These are phyloP conservation scores for Backusella morwellensis DNA, from an alignment of 192 early-diverging fungal species.

Conservation along the genomic window DNA sequence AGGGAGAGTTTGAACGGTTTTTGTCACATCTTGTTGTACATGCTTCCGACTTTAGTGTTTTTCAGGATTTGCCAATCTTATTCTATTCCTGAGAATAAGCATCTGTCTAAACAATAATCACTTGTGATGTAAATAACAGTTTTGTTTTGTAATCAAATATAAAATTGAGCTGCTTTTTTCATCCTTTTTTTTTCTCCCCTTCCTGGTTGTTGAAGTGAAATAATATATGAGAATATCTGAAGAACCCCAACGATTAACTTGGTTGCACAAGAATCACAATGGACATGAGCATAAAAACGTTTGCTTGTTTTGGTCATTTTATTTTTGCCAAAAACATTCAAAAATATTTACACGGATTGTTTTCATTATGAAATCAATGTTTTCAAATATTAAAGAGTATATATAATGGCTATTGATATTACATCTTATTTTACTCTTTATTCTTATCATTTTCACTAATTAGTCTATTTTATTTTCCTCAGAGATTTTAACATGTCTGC, in stretches of 20 bases:
- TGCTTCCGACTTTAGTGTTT: neutral
- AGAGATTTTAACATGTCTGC: too few relatives aligned
- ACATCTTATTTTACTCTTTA: too few relatives aligned
- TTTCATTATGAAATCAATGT: neutral
- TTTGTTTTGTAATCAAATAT: neutral
- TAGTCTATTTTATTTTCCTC: too few relatives aligned
- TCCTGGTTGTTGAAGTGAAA: neutral
- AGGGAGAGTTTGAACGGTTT: neutral
- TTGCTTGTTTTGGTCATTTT: neutral
- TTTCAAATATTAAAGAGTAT: too few relatives aligned
- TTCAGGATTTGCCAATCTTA: neutral
- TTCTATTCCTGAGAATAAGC: neutral
- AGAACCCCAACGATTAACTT: neutral
- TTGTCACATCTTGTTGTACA: constrained; percentile 1
- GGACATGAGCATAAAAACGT: neutral
- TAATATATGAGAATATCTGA: neutral
- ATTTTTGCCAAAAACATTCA: neutral
- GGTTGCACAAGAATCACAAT: neutral
- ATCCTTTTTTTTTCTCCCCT: neutral
- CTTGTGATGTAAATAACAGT: neutral
- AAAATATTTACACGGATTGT: neutral
- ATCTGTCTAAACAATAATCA: neutral
- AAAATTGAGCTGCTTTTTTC: neutral
- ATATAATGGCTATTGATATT: too few relatives aligned
- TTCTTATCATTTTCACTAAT: too few relatives aligned